Evolutionary conservation across 2,329 filamentous ascomycete species (phyloP), one percentile per base, ranked within the genome.

Genomic region (Madurella fahalii): DNA sequence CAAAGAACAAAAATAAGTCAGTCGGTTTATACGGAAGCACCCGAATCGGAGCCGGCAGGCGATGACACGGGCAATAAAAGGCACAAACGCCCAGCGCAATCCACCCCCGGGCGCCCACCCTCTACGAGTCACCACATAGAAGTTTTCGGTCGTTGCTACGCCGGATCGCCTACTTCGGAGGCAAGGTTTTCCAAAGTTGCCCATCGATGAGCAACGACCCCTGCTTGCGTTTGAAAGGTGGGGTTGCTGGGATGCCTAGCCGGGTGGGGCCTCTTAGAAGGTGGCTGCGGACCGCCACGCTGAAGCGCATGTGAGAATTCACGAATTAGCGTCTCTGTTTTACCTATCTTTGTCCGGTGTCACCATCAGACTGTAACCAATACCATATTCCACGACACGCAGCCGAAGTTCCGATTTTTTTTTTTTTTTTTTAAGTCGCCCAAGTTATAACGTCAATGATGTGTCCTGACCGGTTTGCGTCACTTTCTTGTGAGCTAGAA

Each of bases 101-200:
- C 44, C 49, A 49, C 42, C 46, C 50, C 46, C 45, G 39, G 37
- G 20, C 54, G 46, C 50, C 50, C 46, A 41, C 32, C 39, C 30
- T 12, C 13, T 17, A 30, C 55, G 55, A 52, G 52, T 53, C 58
- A 53, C 45, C 43, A 54, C 39, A 4, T 37, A 4, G 34, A 37
- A 37, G 34, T 37, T 37, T 37, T 37, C 34, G 34, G 34, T 4
- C 34, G 34, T 9, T 15, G 34, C 34, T 37, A 11, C 49, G 45
- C 52, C 40, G 39, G 48, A 60, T 49, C 56, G 58, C 59, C 60
- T 62, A 62, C 54, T 54, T 61, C 60, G 60, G 60, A 59, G 58
- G 60, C 60, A 62, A 57, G 60, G 54, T 57, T 59, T 61, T 58
- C 52, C 50, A 54, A 40, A 49, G 16, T 52, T 52, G 47, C 49